Base-by-base conservation (phyloP, 176 grass and related monocot species). In the Bromus sterilis region DNA sequence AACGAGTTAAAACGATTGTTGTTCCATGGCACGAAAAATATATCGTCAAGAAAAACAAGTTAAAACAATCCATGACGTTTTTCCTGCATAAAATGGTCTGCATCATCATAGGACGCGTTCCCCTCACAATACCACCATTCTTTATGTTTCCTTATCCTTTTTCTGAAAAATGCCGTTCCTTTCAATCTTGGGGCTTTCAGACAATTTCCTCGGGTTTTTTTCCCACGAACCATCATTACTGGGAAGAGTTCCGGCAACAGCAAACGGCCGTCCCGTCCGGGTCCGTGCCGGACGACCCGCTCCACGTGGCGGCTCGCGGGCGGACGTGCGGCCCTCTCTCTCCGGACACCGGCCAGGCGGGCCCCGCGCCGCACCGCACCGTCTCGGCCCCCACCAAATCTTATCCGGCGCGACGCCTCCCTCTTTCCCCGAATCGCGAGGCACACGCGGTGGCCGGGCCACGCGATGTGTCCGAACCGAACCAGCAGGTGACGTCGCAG, bases 271-370 rank as follows among this genome's bases (percentile, higher is more conserved):
- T 2, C 37, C 26, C 11, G 16, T 1, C 16, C 40, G 3, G 12
- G 23, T 16, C 56, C 59, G 58, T 18, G 40, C 59, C 51, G 13
- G 32, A 43, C 34, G 29, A 7, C 15, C 35, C 2, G 18, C 25
- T 84, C 82, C 68, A 77, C 77, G 82, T 77, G 82, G 71, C 41
- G 20, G 13, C 40, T 10, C 13, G 0, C 18, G 21, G 63, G 40
- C 34, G 48, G 65, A 77, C 78, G 56, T 86, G 78, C 43, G 56
- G n/a, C 7, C 87, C 34, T 46, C 58, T 71, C 28, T 55, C 33
- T 1, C n/a, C n/a, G 7, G 51, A 51, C 85, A 77, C 85, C 78
- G 34, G 14, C 81, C 78, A 43, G 34, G 30, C 13, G 76, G 58
- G 7, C 66, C 86, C 56, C 42, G 62, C 32, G 0, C 25, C 6